Conservation (phyloP, 805 yeast species). For the Kregervanrija pseudodelftensis region DNA sequence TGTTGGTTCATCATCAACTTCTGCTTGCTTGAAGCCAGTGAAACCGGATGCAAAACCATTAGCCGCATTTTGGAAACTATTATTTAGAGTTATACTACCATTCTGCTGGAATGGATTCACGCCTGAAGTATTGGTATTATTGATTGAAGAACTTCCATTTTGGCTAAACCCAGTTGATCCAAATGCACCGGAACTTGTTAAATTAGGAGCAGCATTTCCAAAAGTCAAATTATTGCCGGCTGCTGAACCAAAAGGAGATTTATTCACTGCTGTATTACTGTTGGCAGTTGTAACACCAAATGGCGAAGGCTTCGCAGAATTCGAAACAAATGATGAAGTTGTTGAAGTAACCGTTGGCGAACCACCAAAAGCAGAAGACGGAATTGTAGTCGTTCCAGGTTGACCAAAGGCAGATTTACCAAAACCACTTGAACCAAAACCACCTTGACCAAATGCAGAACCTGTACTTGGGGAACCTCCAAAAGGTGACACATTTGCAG, state of each 20-base stretch:
- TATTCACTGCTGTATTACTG: no score
- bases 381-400: background rate
- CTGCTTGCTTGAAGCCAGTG: conserved; percentile 14
- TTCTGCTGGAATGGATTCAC: no score
- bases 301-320: no score
- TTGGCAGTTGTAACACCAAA: no score
- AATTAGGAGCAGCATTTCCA: no score
- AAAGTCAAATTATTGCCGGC: no score
- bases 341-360: background rate
- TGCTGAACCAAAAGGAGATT: no score
- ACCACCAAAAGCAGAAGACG: conserved; percentile 12
- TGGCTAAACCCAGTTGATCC: conserved; percentile 6
- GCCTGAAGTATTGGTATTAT: background rate
- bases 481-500: conserved; percentile 9
- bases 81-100: no score
- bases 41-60: no score
- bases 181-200: background rate
- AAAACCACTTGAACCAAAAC: background rate
- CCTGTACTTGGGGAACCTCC: conserved; percentile 7
- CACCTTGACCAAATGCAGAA: conserved; percentile 2
- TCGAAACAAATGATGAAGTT: no score
- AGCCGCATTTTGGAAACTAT: no score
- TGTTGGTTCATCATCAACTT: conserved; percentile 18
- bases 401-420: conserved; percentile 9
- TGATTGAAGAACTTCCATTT: background rate